Conservation (phyloP, 1,139 yeast species). For the Keqinozyma sinolaborantium region DNA sequence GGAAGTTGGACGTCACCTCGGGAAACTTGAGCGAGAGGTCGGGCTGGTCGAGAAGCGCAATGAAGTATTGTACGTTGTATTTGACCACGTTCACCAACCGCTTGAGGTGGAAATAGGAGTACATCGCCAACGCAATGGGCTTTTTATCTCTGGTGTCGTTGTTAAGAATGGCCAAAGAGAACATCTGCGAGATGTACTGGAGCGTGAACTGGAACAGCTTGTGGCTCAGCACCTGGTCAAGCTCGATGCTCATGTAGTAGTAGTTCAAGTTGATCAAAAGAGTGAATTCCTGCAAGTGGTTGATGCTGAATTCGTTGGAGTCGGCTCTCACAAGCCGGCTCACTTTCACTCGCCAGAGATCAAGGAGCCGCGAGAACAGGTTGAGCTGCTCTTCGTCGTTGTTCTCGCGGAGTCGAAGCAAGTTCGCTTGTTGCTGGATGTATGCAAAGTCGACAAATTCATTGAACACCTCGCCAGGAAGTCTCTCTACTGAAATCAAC, state of each 20-base stretch:
- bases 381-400: conserved; percentile 5
- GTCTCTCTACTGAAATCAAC: conserved; percentile 3
- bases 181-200: conserved; percentile 40
- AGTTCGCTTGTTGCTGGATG: conserved; percentile 12
- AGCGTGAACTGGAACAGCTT: conserved; percentile 40
- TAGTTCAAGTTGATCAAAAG: conserved; percentile 34
- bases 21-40: conserved; percentile 1
- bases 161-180: conserved; percentile 31
- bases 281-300: conserved; percentile 27
- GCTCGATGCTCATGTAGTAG: conserved; percentile 36
- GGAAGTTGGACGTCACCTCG: conserved; percentile 29
- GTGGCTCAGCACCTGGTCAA: conserved; percentile 37
- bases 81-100: conserved; percentile 35
- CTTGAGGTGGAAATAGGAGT: conserved; percentile 28
- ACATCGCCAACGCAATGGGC: conserved; percentile 11
- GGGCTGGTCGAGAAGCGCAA: background rate
- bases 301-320: background rate
- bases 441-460: conserved; percentile 13
- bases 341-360: conserved; percentile 33
- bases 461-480: background rate
- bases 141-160: conserved; percentile 9
- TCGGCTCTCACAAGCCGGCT: conserved; percentile 8
- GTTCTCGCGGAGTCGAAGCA: conserved; percentile 16
- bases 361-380: conserved; percentile 15
- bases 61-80: conserved; percentile 21